Base-by-base conservation (phyloP, 805 yeast species). In the Suhomyces xylopsoci region DNA sequence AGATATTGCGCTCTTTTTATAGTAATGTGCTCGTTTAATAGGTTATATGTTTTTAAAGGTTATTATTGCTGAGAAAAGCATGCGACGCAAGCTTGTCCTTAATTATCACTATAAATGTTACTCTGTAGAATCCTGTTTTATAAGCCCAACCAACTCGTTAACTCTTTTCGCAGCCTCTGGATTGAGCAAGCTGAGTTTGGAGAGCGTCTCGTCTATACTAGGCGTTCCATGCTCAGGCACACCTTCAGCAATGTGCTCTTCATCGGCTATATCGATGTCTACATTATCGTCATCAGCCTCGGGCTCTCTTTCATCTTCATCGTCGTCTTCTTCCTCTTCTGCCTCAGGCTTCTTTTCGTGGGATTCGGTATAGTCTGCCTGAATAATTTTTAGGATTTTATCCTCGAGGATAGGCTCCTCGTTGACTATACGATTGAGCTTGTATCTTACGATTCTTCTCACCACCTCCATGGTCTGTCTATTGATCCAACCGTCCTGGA, bases 401-500 rank as follows among this genome's bases (percentile, higher is more conserved):
- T 58, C 67, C 47, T 64, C 61, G 57, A 80, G 78, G 54, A 84
- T 58, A 34, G 76, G 65, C 62, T 74, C 73, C 57, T 82, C 78
- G 69, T 68, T 80, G 68, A 80, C 81, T 46, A 88, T 67, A 55
- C 84, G 80, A 19, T 81, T 80, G 51, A 91, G 69, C 64, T 90
- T 91, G 60, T 87, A 87, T 59, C 90, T 78, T 53, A 90, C 78
- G 17, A 92, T 78, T 48, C 84, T 75, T 59, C 97, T 78, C 2
- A 90, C 70, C 26, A 84, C 82, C 25, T 80, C 78, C 62, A 90
- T 75, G 3, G 85, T 82, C 43, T 82, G 76, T 55, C 78, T 80
- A 50, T 78, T 78, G 55, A 82, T 80, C 98, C 98, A 93, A 1
- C 98, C 98, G 51, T 85, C 87, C 47, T 80, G 80, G 53, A 80